These are phyloP conservation scores for Schizothecium vesticola DNA, from an alignment of 495 filamentous ascomycete species.

Conservation along the genomic window DNA sequence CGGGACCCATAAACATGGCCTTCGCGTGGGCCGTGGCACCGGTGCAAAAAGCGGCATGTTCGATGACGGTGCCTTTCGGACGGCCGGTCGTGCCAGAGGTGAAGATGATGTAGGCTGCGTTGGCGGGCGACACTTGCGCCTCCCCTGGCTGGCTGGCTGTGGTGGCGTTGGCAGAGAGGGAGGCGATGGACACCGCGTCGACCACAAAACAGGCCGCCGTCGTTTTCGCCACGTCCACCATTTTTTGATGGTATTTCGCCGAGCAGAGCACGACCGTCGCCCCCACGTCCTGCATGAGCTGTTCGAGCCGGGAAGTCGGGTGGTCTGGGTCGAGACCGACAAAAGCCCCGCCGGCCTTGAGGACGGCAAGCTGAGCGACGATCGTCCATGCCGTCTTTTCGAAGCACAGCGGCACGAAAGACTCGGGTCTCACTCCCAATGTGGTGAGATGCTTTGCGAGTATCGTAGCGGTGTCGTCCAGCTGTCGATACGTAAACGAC, in stretches of 20 bases:
- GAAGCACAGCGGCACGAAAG: conserved; percentile 50
- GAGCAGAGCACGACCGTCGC: conserved; percentile 43
- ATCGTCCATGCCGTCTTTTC: conserved; percentile 54
- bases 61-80: conserved; percentile 41
- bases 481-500: conserved; percentile 49
- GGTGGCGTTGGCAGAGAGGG: neutral
- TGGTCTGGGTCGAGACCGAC: conserved; percentile 54
- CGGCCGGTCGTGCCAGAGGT: conserved; percentile 47
- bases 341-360: conserved; percentile 55
- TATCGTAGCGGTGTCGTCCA: conserved; percentile 31
- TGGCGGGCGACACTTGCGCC: conserved; percentile 14
- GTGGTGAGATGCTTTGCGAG: conserved; percentile 40
- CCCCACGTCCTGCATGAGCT: conserved; percentile 20
- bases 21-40: conserved; percentile 36
- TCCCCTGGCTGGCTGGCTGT: neutral
- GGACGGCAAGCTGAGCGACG: conserved; percentile 50
- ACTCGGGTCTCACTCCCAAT: conserved; percentile 44
- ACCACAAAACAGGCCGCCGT: conserved; percentile 3
- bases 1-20: conserved; percentile 34
- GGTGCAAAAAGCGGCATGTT: conserved; percentile 36
- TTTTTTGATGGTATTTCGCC: conserved; percentile 34
- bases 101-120: conserved; percentile 50
- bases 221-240: conserved; percentile 6
- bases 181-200: neutral
- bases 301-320: conserved; percentile 44